phyloP scores from a whole-genome alignment of 2,329 filamentous ascomycete genomes.

The Aspergillus ibericus region DNA sequence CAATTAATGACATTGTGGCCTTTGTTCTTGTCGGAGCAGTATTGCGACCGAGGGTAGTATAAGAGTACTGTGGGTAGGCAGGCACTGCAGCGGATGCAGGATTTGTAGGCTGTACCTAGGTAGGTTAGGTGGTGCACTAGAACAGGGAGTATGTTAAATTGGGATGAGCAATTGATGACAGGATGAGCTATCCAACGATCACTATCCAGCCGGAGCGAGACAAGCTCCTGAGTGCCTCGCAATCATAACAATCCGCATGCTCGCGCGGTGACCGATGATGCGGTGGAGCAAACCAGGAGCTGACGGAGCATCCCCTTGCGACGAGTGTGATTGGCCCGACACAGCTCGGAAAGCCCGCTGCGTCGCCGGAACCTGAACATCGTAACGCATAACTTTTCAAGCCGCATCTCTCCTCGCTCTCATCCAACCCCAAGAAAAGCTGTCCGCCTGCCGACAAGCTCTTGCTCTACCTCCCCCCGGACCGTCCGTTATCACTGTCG shows the following conservation, averaged over 20 bases:
- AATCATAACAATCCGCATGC: background rate
- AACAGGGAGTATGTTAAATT: background rate
- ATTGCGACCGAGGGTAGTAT: background rate
- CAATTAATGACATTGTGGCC: slow-evolving; percentile 20
- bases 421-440: slow-evolving; percentile 21
- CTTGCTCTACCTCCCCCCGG: slow-evolving; percentile 15
- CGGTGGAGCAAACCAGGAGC: slow-evolving; percentile 19
- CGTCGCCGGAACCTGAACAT: slow-evolving; percentile 22
- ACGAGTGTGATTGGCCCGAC: slow-evolving; percentile 34
- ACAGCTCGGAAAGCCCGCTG: slow-evolving; percentile 24
- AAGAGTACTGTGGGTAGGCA: background rate
- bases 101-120: background rate
- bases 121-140: background rate
- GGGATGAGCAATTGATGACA: background rate
- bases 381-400: slow-evolving; percentile 38
- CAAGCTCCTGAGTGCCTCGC: background rate
- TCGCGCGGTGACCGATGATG: background rate
- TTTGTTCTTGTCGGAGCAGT: background rate
- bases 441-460: slow-evolving; percentile 17
- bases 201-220: background rate
- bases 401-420: slow-evolving; percentile 32
- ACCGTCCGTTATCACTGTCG: slow-evolving; percentile 19
- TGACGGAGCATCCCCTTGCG: slow-evolving; percentile 13
- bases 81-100: background rate
- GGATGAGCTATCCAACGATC: background rate